Base-by-base conservation (phyloP, 2,329 filamentous ascomycete genomes). In the Penicillium polonicum region DNA sequence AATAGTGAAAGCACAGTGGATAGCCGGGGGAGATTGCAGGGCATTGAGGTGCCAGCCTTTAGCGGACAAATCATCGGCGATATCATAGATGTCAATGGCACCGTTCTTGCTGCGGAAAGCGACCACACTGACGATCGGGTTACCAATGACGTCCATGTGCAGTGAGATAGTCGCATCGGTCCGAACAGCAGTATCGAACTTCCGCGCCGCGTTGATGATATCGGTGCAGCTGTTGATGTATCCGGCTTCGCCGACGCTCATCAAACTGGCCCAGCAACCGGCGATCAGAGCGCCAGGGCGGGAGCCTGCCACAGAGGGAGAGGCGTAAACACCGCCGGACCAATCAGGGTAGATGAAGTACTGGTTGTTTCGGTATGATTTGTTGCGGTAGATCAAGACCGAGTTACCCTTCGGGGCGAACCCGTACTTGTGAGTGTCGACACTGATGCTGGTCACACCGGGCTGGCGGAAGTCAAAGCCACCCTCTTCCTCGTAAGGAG, bases 361-460 rank as follows among this genome's bases (percentile, higher is more conserved):
- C 77, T 99, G 94, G 76, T 96, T 93, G 57, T 86, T 86, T 66
- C 94, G 87, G 64, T 95, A 84, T 46, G 84, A 79, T 35, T 87
- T 83, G 45, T 86, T 89, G 67, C 94, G 91, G 82, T 99, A 99
- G 42, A 99, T 83, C 15, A 96, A 83, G 1, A 92, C 94, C 52
- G 89, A 94, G 82, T 96, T 99, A 65, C 94, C 94, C 80, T 99
- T 99, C 52, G 94, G 94, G 1, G 94, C 94, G 72, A 99, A 99
- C 38, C 94, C 94, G 74, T 99, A 99, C 76, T 99, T 99, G 83
- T 99, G 94, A 3, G 94, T 99, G 74, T 99, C 94, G 74, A 92
- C 95, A 65, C 88, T 92, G 75, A 99, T 97, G 74, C 89, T 93
- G 4, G 93, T 97, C 38, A 99, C 94, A 67, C 94, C 94, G 65